These are phyloP conservation scores for Tetrapisispora fleetii DNA, from an alignment of 805 yeast genomes.

Conservation along the genomic window DNA sequence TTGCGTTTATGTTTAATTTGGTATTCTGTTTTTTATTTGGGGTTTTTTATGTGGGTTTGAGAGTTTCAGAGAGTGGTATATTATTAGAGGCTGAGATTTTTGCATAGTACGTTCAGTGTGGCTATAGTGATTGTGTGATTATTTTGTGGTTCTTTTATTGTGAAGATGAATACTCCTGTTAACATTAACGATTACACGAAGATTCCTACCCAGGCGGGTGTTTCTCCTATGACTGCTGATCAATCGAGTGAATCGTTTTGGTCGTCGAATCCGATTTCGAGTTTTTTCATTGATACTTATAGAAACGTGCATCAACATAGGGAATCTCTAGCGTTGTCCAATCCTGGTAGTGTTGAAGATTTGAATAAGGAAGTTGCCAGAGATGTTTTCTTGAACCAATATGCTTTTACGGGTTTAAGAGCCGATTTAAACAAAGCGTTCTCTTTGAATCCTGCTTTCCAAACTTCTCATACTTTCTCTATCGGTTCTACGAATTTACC, in stretches of 20 bases:
- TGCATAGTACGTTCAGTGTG: too few relatives aligned
- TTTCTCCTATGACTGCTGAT: constrained; percentile 44
- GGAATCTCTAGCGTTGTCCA: constrained; percentile 65
- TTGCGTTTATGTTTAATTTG: too few relatives aligned
- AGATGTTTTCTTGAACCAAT: constrained; percentile 84
- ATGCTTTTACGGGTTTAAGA: constrained; percentile 88
- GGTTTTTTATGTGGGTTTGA: too few relatives aligned
- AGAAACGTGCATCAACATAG: constrained; percentile 67
- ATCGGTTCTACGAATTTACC: constrained; percentile 81
- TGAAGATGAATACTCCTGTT: constrained; percentile 29
- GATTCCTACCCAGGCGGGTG: constrained; percentile 50
- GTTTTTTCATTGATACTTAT: constrained; percentile 69
- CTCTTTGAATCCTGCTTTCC: constrained; percentile 87
- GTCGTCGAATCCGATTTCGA: constrained; percentile 76
- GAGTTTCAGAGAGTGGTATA: too few relatives aligned
- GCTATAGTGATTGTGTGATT: too few relatives aligned
- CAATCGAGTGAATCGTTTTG: constrained; percentile 45
- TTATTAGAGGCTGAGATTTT: too few relatives aligned
- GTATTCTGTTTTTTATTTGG: too few relatives aligned
- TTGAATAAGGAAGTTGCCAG: constrained; percentile 86
- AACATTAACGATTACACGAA: constrained; percentile 54
- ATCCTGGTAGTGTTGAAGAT: constrained; percentile 94
- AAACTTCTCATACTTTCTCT: constrained; percentile 87
- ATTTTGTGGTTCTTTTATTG: neutral
- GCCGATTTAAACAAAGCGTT: constrained; percentile 94